Percentiles rank a stretch among this genome's conserved stretches.
These are phyloP conservation scores for Phytophthora pini DNA, from an alignment of 352 stramenopile species.

Conservation along the genomic window DNA sequence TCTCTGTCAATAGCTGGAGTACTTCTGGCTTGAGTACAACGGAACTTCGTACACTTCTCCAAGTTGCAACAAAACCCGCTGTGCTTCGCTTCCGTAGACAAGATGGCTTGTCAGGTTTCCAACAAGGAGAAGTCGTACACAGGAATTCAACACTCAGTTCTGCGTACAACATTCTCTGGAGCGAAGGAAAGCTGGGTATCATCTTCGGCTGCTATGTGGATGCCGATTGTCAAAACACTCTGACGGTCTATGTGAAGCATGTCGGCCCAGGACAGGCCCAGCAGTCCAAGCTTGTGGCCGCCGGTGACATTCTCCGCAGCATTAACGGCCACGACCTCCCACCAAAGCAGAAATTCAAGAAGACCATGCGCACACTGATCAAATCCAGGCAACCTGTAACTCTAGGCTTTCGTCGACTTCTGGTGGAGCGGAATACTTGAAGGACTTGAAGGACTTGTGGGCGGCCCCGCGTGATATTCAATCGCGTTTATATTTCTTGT, in stretches of 20 bases:
- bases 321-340: conserved; percentile 48
- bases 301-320: conserved; percentile 46
- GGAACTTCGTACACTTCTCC: conserved; percentile 42
- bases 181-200: conserved; percentile 43
- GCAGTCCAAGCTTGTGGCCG: conserved; percentile 41
- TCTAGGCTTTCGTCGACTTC: conserved; percentile 47
- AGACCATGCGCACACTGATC: conserved; percentile 42
- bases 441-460: neutral
- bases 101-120: conserved; percentile 16
- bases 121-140: conserved; percentile 15
- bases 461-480: conserved; percentile 14
- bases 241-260: conserved; percentile 56
- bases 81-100: conserved; percentile 43
- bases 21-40: conserved; percentile 31
- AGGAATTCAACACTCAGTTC: conserved; percentile 8
- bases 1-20: conserved; percentile 44
- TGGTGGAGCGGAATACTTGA: conserved; percentile 35
- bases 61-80: conserved; percentile 41
- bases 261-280: conserved; percentile 41
- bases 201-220: conserved; percentile 53
- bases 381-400: conserved; percentile 43
- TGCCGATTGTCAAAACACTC: conserved; percentile 30
- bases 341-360: conserved; percentile 39
- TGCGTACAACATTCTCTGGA: conserved; percentile 57
- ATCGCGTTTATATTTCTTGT: conserved; percentile 38